These are phyloP conservation scores for Amanita exitialis DNA, from an alignment of 768 basidiomycete genomes.

Conservation along the genomic window DNA sequence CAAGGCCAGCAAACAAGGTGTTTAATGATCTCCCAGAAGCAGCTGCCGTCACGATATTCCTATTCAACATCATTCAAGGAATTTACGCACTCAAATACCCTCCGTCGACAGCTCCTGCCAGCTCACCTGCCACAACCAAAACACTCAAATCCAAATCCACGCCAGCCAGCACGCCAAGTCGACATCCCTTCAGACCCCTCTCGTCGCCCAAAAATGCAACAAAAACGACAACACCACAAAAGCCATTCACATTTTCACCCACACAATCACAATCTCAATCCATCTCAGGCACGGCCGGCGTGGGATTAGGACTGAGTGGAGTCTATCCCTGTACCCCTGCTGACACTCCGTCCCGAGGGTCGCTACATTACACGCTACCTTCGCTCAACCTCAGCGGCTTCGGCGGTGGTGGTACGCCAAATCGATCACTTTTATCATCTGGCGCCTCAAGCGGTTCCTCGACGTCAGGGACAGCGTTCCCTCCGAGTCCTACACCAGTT, in stretches of 20 bases:
- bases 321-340: slow-evolving; percentile 25
- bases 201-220: slow-evolving; percentile 29
- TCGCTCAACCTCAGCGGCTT: background rate
- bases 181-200: slow-evolving; percentile 18
- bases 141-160: slow-evolving; percentile 8
- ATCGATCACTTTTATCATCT: slow-evolving; percentile 17
- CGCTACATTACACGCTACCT: slow-evolving; percentile 19
- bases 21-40: slow-evolving; percentile 20
- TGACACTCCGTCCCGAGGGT: slow-evolving; percentile 28
- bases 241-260: slow-evolving; percentile 30
- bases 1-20: too few relatives aligned
- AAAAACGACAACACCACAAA: slow-evolving; percentile 27
- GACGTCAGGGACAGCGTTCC: slow-evolving; percentile 21
- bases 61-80: slow-evolving; percentile 31
- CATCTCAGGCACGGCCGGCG: background rate
- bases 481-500: slow-evolving; percentile 30
- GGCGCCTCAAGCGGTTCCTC: slow-evolving; percentile 23
- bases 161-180: background rate
- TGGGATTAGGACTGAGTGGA: background rate
- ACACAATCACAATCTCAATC: slow-evolving; percentile 15
- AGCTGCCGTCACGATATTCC: slow-evolving; percentile 19
- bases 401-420: background rate
- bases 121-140: slow-evolving; percentile 23
- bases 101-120: slow-evolving; percentile 19
- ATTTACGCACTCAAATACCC: slow-evolving; percentile 34